Base-by-base conservation (phyloP, 2,329 filamentous ascomycete genomes). In the Ophiosphaerella korrae region DNA sequence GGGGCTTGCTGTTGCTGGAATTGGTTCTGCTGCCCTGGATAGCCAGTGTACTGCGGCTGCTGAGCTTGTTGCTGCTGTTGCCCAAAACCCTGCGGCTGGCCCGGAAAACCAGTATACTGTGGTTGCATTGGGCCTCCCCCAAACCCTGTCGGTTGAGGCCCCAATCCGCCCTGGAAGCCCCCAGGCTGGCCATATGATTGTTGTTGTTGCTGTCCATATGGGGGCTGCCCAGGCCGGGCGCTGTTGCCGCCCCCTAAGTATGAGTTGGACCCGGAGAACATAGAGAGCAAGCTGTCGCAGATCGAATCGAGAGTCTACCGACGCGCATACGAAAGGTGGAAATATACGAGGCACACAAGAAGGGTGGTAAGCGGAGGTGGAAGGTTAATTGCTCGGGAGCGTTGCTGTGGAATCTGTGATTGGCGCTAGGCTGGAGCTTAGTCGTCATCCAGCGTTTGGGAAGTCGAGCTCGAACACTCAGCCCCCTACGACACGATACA, bases 241-340 rank as follows among this genome's bases (percentile, higher is more conserved):
- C 82, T 88, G 72, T 87, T 90, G 74, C 82, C 84, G 77, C 87
- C 88, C 75, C 91, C 91, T 68, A 96, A 78, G 75, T 88, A 97
- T 59, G 89, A 87, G 80, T 89, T 95, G 62, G 90, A 89, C 74
- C 88, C 90, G 62, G 91, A 94, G 79, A 90, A 97, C 93, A 97
- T 97, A 76, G 68, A 71, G 66, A 52, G 54, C 57, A 56, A 55
- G 53, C 38, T 52, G 24, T 58, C 63, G 60, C 60, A 56, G 49
- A 56, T 58, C 50, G 56, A 54, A 54, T 52, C 47, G 43, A 46
- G 44, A 48, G 34, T 48, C 36, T 36, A 23, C 48, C 55, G 52
- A 49, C 52, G 54, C 60, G 58, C 64, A 68, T 67, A 55, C 57
- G 56, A 47, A 29, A 47, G 49, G 39, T 47, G 53, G 29, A 42